Evolutionary conservation across 805 yeast genomes (phyloP).

Genomic region (Metschnikowia dekortorum): DNA sequence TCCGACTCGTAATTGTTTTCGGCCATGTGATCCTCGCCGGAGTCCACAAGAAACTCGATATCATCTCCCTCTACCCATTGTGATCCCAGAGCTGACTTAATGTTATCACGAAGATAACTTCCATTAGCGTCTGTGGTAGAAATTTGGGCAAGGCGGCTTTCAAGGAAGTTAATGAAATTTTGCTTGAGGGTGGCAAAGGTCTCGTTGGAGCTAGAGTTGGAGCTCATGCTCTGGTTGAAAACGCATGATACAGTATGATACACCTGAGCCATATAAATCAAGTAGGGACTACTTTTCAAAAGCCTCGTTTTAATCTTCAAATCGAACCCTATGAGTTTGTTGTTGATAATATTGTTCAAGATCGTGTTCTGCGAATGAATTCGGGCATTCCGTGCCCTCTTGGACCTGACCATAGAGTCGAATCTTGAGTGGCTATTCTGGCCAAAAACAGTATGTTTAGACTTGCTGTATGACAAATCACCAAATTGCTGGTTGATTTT

Average conservation of each 20-base stretch:
- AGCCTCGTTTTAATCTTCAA: slow-evolving; percentile 18
- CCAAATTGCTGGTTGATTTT: slow-evolving; percentile 24
- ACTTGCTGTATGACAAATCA: slow-evolving; percentile 27
- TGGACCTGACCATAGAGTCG: slow-evolving; percentile 17
- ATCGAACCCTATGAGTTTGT: slow-evolving; percentile 27
- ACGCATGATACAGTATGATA: slow-evolving; percentile 26
- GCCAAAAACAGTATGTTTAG: slow-evolving; percentile 27
- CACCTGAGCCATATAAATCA: slow-evolving; percentile 31
- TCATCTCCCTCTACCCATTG: slow-evolving; percentile 15
- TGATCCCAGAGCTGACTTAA: not conserved
- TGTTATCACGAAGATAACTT: not conserved
- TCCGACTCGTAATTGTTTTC: slow-evolving; percentile 13
- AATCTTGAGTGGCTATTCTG: slow-evolving; percentile 17
- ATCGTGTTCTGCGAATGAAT: slow-evolving; percentile 20
- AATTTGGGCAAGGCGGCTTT: slow-evolving; percentile 22
- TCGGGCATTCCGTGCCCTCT: slow-evolving; percentile 18
- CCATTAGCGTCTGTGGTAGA: slow-evolving; percentile 11
- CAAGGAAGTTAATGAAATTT: slow-evolving; percentile 23
- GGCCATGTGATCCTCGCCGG: slow-evolving; percentile 7
- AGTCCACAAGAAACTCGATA: slow-evolving; percentile 15
- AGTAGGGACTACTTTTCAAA: slow-evolving; percentile 22
- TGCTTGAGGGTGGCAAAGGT: slow-evolving; percentile 20
- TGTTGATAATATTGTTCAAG: slow-evolving; percentile 28
- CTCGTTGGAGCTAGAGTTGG: slow-evolving; percentile 10
- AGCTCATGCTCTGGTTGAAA: slow-evolving; percentile 18